A percentile compares a stretch with the other conserved stretches of the same genome.
Evolutionary conservation across 306 rosid genomes (phyloP).

Genomic region (Lablab purpureus): DNA sequence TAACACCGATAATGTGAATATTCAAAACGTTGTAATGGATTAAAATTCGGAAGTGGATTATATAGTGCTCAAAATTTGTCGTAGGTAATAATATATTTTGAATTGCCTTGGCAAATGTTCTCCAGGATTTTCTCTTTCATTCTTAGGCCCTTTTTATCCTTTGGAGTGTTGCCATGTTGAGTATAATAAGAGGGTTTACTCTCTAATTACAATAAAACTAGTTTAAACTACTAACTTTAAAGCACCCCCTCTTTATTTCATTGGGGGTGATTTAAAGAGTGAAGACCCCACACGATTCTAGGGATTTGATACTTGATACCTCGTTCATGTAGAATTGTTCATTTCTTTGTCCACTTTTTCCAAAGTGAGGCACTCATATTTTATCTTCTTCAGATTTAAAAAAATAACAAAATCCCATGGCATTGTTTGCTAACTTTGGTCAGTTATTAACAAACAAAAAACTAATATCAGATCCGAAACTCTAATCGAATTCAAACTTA

Average conservation of each 20-base stretch:
- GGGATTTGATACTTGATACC: background rate
- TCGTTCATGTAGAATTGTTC: background rate
- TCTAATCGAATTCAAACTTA: background rate
- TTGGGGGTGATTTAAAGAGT: background rate
- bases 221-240: background rate
- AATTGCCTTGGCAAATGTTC: background rate
- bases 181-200: background rate
- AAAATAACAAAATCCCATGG: background rate
- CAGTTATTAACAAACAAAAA: background rate
- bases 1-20: background rate
- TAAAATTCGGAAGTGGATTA: background rate
- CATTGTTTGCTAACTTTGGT: background rate
- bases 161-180: background rate
- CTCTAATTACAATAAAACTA: background rate
- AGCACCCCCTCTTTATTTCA: background rate
- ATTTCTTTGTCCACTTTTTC: constrained; percentile 23
- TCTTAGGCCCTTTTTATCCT: background rate
- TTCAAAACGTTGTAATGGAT: background rate
- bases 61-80: background rate
- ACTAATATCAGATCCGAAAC: background rate
- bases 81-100: background rate
- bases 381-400: background rate
- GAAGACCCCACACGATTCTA: background rate
- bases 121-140: background rate
- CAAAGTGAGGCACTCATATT: background rate